Evolutionary conservation across 1,139 yeast genomes (phyloP), one percentile per base, ranked within the genome.

Genomic region (Saccharomycopsis hybrid): DNA sequence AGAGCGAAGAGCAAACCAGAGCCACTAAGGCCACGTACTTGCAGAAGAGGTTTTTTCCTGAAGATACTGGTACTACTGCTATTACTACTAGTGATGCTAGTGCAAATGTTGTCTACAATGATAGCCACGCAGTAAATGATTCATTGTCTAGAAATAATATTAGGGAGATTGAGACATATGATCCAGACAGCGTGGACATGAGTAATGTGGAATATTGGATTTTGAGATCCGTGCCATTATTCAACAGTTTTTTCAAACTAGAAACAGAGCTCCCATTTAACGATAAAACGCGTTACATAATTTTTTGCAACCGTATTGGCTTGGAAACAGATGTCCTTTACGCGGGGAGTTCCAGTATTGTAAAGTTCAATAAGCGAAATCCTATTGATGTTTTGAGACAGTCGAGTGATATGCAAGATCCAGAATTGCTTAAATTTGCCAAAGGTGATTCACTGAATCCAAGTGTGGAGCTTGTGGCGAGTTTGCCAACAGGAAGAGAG

Each of bases 241-340:
- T 18, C 40, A 52, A 50, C 40, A 47, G 43, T 32, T 29, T 50
- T 4, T 45, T 33, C 39, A 52, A 52, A 43, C 29, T 39, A 32
- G 35, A 41, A 2, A 13, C 11, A 4, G 36, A 47, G 18, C 33
- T 41, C n/a, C 41, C 49, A 25, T 25, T 9, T n/a, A 52, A 52
- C 33, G 18, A 4, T 9, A 40, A 47, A 42, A 44, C 18, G 7
- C 41, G 53, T 9, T 58, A 56, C 50, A 65, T 75, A 36, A 72
- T 80, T 3, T 65, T 80, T 25, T 82, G 86, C 57, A 88, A 89
- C 62, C 67, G 96, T 54, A 68, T 78, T 8, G 97, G 97, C 0
- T 69, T 82, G 40, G 97, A 89, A 63, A 79, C 72, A 43, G 76
- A 77, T 35, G 76, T 82, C 0, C 64, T 81, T 53, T 90, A 85